Evolutionary conservation across 495 filamentous ascomycete genomes (phyloP).

Genomic region (Tuber umbilicatum): DNA sequence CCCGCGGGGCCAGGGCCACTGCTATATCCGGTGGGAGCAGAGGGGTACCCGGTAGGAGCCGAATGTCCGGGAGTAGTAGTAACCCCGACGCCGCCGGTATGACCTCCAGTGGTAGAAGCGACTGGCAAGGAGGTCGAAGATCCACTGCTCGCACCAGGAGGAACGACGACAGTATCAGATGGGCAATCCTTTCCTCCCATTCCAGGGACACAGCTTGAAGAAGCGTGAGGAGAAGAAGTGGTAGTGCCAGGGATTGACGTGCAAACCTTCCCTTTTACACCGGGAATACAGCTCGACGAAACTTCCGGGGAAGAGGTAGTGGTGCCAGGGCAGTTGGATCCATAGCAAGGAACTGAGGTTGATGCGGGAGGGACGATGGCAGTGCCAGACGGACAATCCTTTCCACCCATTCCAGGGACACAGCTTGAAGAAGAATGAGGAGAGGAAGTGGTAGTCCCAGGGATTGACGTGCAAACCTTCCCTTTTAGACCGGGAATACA

Average conservation of each 20-base stretch:
- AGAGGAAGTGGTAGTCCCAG: conserved; percentile 31
- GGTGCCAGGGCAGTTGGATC: not conserved
- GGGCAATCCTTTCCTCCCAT: not conserved
- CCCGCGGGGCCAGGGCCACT: conserved; percentile 31
- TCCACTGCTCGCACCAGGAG: not conserved
- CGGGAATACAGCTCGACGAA: conserved; percentile 5
- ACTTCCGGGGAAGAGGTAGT: conserved; percentile 20
- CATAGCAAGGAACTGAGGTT: conserved; percentile 18
- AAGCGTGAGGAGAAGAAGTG: conserved; percentile 24
- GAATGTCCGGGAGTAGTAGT: not conserved
- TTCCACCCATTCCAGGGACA: not conserved
- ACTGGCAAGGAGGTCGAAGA: conserved; percentile 19
- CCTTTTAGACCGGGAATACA: not conserved
- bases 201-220: conserved; percentile 4
- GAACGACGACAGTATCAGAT: conserved; percentile 10
- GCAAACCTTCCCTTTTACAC: not conserved
- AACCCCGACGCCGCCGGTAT: conserved; percentile 13
- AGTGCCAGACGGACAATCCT: not conserved
- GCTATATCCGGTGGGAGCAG: conserved; percentile 12
- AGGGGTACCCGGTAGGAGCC: conserved; percentile 17
- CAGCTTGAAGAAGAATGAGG: conserved; percentile 20
- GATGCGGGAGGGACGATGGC: conserved; percentile 15
- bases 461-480: no score
- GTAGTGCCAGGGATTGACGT: conserved; percentile 5
- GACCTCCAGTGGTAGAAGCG: conserved; percentile 21